Conservation (phyloP, 106 monocot genomes). For the Narthecium ossifragum region DNA sequence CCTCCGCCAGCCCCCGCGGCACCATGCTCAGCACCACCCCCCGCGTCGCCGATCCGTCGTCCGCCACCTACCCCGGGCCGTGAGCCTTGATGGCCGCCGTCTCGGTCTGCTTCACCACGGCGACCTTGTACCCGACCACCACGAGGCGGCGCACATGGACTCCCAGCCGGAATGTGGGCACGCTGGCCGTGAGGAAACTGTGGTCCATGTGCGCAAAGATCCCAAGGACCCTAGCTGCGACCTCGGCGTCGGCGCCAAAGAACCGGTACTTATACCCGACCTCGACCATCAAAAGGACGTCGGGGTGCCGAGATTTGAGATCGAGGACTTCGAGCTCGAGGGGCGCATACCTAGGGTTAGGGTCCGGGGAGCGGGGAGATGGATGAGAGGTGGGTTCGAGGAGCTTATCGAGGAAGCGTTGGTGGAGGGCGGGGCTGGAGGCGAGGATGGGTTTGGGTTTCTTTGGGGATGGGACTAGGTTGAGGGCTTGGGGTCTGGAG, state of each 20-base stretch:
- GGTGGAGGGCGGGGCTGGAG: constrained; percentile 35
- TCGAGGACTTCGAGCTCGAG: constrained; percentile 84
- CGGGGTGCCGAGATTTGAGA: constrained; percentile 63
- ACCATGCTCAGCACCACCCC: constrained; percentile 62
- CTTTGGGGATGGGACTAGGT: constrained; percentile 12
- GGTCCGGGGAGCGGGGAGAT: constrained; percentile 4
- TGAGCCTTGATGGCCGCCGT: constrained; percentile 85
- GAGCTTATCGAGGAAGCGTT: constrained; percentile 31
- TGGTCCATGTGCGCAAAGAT: constrained; percentile 75
- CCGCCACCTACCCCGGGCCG: constrained; percentile 25
- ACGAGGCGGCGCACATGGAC: constrained; percentile 79
- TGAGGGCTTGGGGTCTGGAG: constrained; percentile 13
- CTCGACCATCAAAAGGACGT: constrained; percentile 82
- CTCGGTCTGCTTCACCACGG: constrained; percentile 93
- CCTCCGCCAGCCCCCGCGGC: constrained; percentile 38
- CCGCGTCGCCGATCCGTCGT: constrained; percentile 39
- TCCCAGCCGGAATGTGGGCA: constrained; percentile 72
- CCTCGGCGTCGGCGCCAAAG: constrained; percentile 77
- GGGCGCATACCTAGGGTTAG: constrained; percentile 54
- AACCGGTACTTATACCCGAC: constrained; percentile 89
- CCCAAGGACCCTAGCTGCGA: constrained; percentile 61
- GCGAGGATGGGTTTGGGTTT: constrained; percentile 16
- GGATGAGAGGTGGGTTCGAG: constrained; percentile 16
- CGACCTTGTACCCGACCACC: constrained; percentile 77
- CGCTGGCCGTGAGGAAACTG: constrained; percentile 78